Percentiles rank a stretch among this genome's conserved stretches.
Conservation (phyloP, 78 protist species). For the Dictyostelium firmibasis region DNA sequence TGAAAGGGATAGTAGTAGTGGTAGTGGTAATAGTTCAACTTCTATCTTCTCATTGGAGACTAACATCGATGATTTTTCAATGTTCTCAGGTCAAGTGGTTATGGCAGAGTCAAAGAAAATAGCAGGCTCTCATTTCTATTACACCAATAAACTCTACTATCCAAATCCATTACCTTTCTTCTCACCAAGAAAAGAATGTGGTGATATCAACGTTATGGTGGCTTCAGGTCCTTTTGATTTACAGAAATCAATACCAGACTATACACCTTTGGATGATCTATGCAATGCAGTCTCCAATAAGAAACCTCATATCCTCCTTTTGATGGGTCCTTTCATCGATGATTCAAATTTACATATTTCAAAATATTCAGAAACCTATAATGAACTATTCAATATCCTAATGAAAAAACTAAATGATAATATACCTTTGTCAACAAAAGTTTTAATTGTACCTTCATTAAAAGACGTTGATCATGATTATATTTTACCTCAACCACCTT, state of each 20-base stretch:
- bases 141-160: constrained; percentile 24
- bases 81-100: constrained; percentile 42
- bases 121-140: constrained; percentile 26
- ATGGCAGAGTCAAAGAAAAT: constrained; percentile 38
- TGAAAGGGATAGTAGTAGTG: neutral
- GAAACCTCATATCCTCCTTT: neutral
- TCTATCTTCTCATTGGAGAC: neutral
- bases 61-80: neutral
- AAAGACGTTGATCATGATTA: constrained; percentile 54
- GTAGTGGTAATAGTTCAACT: neutral
- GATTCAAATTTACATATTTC: neutral
- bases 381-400: neutral
- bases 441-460: constrained; percentile 76
- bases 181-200: neutral
- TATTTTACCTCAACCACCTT: constrained; percentile 82
- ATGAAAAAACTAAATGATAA: neutral
- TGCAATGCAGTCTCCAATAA: neutral
- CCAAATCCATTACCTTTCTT: constrained; percentile 37
- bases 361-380: neutral
- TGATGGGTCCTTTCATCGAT: constrained; percentile 67
- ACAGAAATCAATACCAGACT: neutral
- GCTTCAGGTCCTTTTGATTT: constrained; percentile 45
- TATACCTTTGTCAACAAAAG: neutral
- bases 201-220: constrained; percentile 18
- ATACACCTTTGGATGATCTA: constrained; percentile 28